phyloP scores from a whole-genome alignment of 768 basidiomycete species.

The Phaeolepiota aurea region DNA sequence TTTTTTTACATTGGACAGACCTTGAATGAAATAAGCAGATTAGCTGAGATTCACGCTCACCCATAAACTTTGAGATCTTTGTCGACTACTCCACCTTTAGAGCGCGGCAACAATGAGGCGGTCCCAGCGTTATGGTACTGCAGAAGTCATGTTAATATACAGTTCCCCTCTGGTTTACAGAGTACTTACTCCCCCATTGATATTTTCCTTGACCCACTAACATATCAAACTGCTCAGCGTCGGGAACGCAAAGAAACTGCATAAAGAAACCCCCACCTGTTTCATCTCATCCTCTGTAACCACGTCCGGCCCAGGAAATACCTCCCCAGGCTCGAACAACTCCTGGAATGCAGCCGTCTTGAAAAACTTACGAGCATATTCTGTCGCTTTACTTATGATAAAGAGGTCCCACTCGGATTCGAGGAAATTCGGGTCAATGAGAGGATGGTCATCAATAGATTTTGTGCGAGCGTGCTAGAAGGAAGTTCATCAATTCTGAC shows the following conservation, averaged over 20 bases:
- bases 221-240: not conserved
- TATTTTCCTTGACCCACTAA: conserved; percentile 14
- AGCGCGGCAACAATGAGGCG: conserved; percentile 28
- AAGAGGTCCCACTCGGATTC: conserved; percentile 23
- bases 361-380: conserved; percentile 21
- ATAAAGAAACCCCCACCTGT: conserved; percentile 8
- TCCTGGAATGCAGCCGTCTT: conserved; percentile 19
- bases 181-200: conserved; percentile 16
- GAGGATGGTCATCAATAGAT: conserved; percentile 17
- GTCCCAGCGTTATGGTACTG: conserved; percentile 27
- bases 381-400: conserved; percentile 21
- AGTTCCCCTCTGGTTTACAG: not conserved
- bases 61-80: conserved; percentile 15
- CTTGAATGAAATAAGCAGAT: not conserved
- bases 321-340: conserved; percentile 18
- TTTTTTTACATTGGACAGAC: not conserved
- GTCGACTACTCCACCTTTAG: conserved; percentile 14
- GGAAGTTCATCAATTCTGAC: conserved; percentile 8
- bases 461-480: conserved; percentile 5
- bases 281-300: conserved; percentile 16
- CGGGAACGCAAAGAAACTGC: not conserved
- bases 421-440: conserved; percentile 19
- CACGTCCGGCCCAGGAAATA: conserved; percentile 17
- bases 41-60: conserved; percentile 5
- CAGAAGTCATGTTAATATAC: not conserved